A percentile compares a stretch with the other conserved stretches of the same genome.
Conservation (phyloP, 257 asterid genomes). For the Anisodus tanguticus region DNA sequence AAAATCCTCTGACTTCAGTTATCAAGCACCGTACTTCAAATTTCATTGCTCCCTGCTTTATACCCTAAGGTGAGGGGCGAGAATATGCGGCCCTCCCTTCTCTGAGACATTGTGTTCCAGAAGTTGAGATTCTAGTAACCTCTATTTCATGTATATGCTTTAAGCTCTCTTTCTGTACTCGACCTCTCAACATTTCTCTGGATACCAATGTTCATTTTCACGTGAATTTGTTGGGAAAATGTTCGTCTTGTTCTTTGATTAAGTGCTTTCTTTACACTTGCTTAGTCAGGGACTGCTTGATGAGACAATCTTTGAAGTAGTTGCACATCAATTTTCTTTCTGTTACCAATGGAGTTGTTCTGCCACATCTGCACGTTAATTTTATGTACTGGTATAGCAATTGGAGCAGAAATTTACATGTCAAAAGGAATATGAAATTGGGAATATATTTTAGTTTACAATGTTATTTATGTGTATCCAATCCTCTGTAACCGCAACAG, state of each 20-base stretch:
- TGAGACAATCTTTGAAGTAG: not conserved
- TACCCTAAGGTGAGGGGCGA: not conserved
- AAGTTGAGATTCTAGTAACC: not conserved
- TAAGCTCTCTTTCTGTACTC: not conserved
- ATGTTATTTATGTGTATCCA: not conserved
- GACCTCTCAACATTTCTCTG: not conserved
- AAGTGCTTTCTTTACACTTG: not conserved
- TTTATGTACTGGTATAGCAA: not conserved
- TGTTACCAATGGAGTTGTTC: not conserved
- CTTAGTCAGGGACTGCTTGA: not conserved
- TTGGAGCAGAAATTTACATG: not conserved
- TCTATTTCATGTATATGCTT: constrained; percentile 20
- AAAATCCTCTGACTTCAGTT: not conserved
- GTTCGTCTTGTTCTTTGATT: not conserved
- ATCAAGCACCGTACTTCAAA: not conserved
- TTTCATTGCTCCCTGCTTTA: not conserved
- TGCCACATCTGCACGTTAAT: not conserved
- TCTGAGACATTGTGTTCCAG: not conserved
- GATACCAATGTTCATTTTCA: not conserved
- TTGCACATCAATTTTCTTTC: not conserved
- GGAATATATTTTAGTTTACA: not conserved
- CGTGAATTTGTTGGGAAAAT: constrained; percentile 5
- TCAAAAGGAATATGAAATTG: not conserved
- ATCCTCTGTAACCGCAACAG: not conserved
- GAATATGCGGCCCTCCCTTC: not conserved